Conservation (phyloP, 2,329 filamentous ascomycete genomes). For the Xylaria multiplex region DNA sequence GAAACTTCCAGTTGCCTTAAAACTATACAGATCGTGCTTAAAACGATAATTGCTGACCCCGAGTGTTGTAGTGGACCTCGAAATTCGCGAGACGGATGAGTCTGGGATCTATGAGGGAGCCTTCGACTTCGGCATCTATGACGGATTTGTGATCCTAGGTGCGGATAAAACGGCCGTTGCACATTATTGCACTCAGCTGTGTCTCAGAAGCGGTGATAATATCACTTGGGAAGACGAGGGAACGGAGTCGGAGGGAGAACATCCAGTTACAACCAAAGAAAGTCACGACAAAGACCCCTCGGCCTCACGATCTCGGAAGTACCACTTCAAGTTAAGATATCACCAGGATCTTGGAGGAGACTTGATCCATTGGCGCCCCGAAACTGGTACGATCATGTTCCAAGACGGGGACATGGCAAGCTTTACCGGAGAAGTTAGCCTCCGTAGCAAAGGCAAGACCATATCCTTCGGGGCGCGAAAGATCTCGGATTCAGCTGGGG, state of each 20-base stretch:
- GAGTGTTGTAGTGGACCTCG: too few relatives aligned
- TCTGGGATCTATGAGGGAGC: too few relatives aligned
- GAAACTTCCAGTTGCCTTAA: too few relatives aligned
- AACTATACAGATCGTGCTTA: too few relatives aligned
- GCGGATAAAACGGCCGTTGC: too few relatives aligned
- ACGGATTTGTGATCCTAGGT: too few relatives aligned
- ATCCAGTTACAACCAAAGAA: slow-evolving; percentile 28
- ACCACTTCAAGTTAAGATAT: slow-evolving; percentile 42
- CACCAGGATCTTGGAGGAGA: slow-evolving; percentile 28
- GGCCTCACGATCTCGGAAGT: slow-evolving; percentile 36
- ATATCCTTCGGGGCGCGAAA: slow-evolving; percentile 44
- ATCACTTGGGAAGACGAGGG: neutral
- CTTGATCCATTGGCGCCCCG: slow-evolving; percentile 37
- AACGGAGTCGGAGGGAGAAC: slow-evolving; percentile 40
- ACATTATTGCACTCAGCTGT: slow-evolving; percentile 31
- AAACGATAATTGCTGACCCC: too few relatives aligned
- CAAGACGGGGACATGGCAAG: slow-evolving; percentile 43
- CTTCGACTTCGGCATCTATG: too few relatives aligned
- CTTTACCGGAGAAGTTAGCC: slow-evolving; percentile 42
- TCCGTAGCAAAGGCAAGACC: slow-evolving; percentile 38
- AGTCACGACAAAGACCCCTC: slow-evolving; percentile 16
- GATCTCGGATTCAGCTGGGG: slow-evolving; percentile 26
- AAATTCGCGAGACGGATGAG: too few relatives aligned
- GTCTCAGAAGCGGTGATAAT: slow-evolving; percentile 15
- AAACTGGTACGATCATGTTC: slow-evolving; percentile 45